Evolutionary conservation across 2,329 filamentous ascomycete genomes (phyloP), one percentile per base, ranked within the genome.

Genomic region (Albophoma yamanashiensis): DNA sequence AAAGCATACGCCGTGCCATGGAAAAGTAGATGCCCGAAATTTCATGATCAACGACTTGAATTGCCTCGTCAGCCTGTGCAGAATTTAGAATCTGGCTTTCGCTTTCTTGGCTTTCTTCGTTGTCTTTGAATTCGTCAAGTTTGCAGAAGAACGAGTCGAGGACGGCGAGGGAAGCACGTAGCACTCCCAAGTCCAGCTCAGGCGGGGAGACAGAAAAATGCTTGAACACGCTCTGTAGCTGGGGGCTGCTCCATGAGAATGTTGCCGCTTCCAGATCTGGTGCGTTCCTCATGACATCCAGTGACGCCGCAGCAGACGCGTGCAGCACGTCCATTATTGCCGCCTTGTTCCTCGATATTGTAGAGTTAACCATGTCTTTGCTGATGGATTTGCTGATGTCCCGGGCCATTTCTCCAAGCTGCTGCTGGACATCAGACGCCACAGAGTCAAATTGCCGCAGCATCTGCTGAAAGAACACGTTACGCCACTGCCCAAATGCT

Each of bases 381-480:
- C 72, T 76, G 45, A 83, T 71, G 1, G 71, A 69, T 22, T 68
- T 72, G 57, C 74, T 79, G 45, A 71, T 71, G 58, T 80, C 76
- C 59, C 75, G 78, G 3, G 80, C 75, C 65, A 86, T 71, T 15
- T 73, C 73, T n/a, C 75, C 63, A 36, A 83, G 74, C 65, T 86
- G 83, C 62, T 81, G 78, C 58, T 84, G 77, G 62, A 85, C 79
- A 58, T 85, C 82, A 1, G 76, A 72, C 11, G 79, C 80, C 3
- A 81, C 81, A 2, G 79, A 82, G 58, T 80, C 74, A 65, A 83
- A 85, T 62, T 88, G 83, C 9, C 81, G 75, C 47, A 85, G 70
- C 27, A 84, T 76, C 60, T 83, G 80, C 59, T 79, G 77, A 64
- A 86, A 84, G 39, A 87, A 77, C 25, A 74, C 76, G 63, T 78